Evolutionary conservation across 73 alveolate species (phyloP), one percentile per base, ranked within the genome.

Genomic region (Effrenium voratum): DNA sequence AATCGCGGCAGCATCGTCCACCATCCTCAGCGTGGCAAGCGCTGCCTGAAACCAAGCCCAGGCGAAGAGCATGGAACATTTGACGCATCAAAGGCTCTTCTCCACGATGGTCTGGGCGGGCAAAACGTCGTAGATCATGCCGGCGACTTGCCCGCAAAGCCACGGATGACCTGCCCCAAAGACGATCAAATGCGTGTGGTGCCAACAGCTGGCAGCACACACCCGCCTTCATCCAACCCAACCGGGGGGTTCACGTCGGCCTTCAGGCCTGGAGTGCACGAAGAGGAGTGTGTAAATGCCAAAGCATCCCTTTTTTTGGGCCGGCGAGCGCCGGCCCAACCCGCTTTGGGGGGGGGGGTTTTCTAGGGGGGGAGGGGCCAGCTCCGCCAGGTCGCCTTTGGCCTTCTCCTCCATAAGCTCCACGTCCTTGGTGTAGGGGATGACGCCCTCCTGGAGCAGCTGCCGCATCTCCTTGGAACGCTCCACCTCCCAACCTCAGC

Each of bases 71-170:
- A 41, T 46, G 13, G 2, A 1, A 16, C n/a, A 0, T 2, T 30
- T 32, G 34, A 24, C 66, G 47, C 41, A 3, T 43, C 84, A 32
- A 36, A 36, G 66, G 16, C n/a, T 38, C 95, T 81, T n/a, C 13
- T 55, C 55, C n/a, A 43, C 98, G 24, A 91, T 91, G 46, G 73
- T 47, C 79, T 91, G 44, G 45, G 98, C 98, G 16, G 98, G 98
- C 57, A 70, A 73, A 41, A 91, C 46, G 80, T 91, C 98, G 34
- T 30, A 49, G 90, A 91, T 91, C 98, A 72, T 72, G 88, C 98
- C 98, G 2, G 98, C 98, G 30, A 76, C 98, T 45, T 92, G 90
- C 36, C 98, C 98, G 40, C 82, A 92, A 2, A 92, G 98, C 97
- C 97, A 90, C 24, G 97, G 97, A 36, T 90, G 97, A 15, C 52